Percentiles rank a stretch among this genome's conserved stretches.
These are phyloP conservation scores for Aspergillus campestris DNA, from an alignment of 495 filamentous ascomycete genomes.

Conservation along the genomic window DNA sequence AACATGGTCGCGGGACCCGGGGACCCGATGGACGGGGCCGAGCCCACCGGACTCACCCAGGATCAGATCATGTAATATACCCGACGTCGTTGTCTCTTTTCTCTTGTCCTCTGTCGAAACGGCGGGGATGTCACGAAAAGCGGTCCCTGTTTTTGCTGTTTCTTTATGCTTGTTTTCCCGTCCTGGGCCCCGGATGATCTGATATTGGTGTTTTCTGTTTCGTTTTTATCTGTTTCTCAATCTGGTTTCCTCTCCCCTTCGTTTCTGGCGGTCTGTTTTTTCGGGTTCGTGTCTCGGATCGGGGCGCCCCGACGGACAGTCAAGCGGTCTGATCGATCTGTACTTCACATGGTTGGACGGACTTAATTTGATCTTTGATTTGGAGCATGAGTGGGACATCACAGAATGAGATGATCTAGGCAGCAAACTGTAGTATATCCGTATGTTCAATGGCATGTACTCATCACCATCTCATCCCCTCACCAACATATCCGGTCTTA, in stretches of 20 bases:
- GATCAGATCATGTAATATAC: conserved; percentile 89
- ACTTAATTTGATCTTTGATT: no score
- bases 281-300: no score
- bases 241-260: conserved; percentile 1
- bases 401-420: no score
- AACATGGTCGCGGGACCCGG: conserved; percentile 49
- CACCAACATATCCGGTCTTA: no score
- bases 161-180: no score
- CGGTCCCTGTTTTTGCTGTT: conserved; percentile 1
- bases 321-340: no score
- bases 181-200: not conserved
- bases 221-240: conserved; percentile 4
- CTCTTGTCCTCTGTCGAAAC: conserved; percentile 4
- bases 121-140: conserved; percentile 6
- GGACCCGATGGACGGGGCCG: conserved; percentile 71
- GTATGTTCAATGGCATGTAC: no score
- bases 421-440: no score
- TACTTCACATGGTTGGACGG: no score
- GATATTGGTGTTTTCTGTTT: conserved; percentile 2
- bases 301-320: no score
- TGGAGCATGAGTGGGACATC: no score
- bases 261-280: not conserved
- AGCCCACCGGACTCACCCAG: conserved; percentile 75
- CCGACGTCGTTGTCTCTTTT: not conserved
- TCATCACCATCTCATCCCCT: no score